Evolutionary conservation across 148 eudicot genomes (phyloP).

Genomic region (Amaranthus cruentus): DNA sequence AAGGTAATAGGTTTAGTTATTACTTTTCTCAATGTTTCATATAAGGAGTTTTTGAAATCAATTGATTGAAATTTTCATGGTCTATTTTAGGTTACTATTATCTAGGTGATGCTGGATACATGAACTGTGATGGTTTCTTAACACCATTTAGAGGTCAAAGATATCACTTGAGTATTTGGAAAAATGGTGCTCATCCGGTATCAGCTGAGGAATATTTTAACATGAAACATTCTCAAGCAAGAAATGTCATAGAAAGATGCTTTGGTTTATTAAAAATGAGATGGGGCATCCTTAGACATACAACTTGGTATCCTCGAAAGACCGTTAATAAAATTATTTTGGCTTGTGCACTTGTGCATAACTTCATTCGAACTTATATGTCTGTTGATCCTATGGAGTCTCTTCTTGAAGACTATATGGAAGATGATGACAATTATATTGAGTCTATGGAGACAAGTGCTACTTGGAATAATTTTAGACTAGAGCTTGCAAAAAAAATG

Average conservation of each 20-base stretch:
- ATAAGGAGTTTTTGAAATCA: too few species aligned
- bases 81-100: too few species aligned
- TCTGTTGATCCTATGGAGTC: conserved; percentile 9
- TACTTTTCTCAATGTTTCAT: too few species aligned
- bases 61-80: too few species aligned
- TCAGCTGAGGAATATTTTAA: conserved; percentile 2
- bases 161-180: too few species aligned
- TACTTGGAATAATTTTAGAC: too few species aligned
- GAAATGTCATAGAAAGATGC: conserved; percentile 11
- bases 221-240: conserved; percentile 15
- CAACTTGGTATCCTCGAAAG: conserved; percentile 3
- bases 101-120: too few species aligned
- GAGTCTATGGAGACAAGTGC: conserved; percentile 4
- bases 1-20: too few species aligned
- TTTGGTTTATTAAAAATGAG: conserved; percentile 16
- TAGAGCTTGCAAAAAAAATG: conserved; percentile 11
- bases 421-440: neutral
- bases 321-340: neutral
- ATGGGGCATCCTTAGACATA: too few species aligned
- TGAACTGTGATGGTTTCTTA: too few species aligned
- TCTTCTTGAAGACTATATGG: neutral
- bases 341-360: conserved; percentile 1
- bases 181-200: too few species aligned
- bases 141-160: too few species aligned
- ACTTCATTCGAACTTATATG: conserved; percentile 9